Evolutionary conservation across 1,139 yeast species (phyloP), one percentile per base, ranked within the genome.

Genomic region (Zygosaccharomyces pseudobailii): DNA sequence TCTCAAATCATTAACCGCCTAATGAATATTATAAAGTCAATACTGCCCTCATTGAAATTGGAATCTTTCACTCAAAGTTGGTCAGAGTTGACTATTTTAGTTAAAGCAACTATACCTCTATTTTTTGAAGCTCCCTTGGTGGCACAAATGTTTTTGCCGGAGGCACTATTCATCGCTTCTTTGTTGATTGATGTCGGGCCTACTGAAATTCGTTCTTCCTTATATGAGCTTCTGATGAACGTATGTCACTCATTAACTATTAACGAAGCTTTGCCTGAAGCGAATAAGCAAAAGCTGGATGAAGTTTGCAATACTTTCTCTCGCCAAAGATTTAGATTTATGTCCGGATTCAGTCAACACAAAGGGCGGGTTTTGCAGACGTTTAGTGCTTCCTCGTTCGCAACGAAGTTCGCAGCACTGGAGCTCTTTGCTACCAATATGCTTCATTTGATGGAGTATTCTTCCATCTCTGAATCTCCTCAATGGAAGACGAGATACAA

Each of bases 311-410:
- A 70, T 4, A 78, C 78, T 46, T 76, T 87, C 52, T 79, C 87
- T 46, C 81, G 87, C 8, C 87, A 85, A 47, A 75, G 90, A 59
- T 84, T 87, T 3, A 81, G 79, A 56, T 77, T 86, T 73, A 70
- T 87, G 51, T 87, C 87, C 68, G 96, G 96, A 0, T 71, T 87
- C 52, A 81, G 82, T n/a, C 80, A 88, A 56, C 90, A 84, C 35
- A 72, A 69, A 46, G 72, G 73, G 39, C 68, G 70, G 28, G 58
- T 68, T 17, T 60, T 63, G 40, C 63, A 62, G 35, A 66, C 55
- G 41, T 55, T 69, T 10, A 72, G 69, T 49, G 67, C 73, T 32
- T 71, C 70, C 23, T 72, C 74, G 13, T 73, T 79, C 44, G 73
- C 76, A 36, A 77, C 80, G 42, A 79, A 80, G 46, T 73, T 76